These are phyloP conservation scores for Pseudopithomyces maydicus DNA, from an alignment of 2,329 filamentous ascomycete species.

Conservation along the genomic window DNA sequence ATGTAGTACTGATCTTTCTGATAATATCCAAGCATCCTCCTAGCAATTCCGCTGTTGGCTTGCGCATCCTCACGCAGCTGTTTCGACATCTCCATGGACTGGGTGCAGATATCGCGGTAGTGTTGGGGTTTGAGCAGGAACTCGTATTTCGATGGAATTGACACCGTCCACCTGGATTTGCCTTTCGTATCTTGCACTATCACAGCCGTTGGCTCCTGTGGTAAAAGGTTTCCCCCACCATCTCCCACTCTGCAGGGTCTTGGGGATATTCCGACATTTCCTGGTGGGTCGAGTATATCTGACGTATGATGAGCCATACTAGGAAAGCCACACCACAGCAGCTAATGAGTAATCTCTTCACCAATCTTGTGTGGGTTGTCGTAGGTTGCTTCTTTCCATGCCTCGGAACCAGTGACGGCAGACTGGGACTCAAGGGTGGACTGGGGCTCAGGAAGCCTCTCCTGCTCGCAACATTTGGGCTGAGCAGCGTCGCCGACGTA, in stretches of 20 bases:
- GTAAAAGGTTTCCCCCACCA: slow-evolving; percentile 70
- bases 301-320: slow-evolving; percentile 55
- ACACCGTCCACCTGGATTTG: slow-evolving; percentile 77
- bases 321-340: slow-evolving; percentile 53
- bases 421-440: slow-evolving; percentile 71
- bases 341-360: slow-evolving; percentile 63
- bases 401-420: slow-evolving; percentile 70
- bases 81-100: slow-evolving; percentile 69
- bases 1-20: slow-evolving; percentile 71
- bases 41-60: slow-evolving; percentile 28
- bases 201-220: slow-evolving; percentile 74
- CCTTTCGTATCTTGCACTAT: slow-evolving; percentile 70
- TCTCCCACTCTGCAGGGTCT: slow-evolving; percentile 61
- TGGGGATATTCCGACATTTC: slow-evolving; percentile 20
- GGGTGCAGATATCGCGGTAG: slow-evolving; percentile 71
- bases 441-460: slow-evolving; percentile 69
- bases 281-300: slow-evolving; percentile 32
- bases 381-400: slow-evolving; percentile 66
- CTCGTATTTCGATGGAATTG: slow-evolving; percentile 68
- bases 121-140: slow-evolving; percentile 71
- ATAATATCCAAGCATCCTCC: slow-evolving; percentile 59
- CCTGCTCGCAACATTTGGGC: slow-evolving; percentile 39
- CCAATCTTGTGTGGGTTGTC: slow-evolving; percentile 58
- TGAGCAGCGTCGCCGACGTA: slow-evolving; percentile 43
- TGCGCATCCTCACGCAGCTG: slow-evolving; percentile 46